These are phyloP conservation scores for Cenococcum geophilum DNA, from an alignment of 495 filamentous ascomycete genomes.

Conservation along the genomic window DNA sequence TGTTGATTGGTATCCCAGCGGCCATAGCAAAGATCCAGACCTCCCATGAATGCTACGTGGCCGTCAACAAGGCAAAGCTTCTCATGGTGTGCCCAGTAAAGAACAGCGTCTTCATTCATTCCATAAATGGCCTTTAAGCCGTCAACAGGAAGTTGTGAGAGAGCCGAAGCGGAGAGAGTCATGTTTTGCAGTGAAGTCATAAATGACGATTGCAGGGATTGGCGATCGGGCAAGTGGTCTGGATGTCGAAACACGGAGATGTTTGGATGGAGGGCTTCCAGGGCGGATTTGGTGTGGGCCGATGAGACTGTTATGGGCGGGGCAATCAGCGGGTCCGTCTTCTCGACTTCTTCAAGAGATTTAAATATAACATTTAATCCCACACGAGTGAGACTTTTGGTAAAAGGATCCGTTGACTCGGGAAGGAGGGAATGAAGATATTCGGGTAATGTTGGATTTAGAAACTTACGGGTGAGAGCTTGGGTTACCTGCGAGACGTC, in stretches of 20 bases:
- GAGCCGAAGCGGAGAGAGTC: constrained; percentile 46
- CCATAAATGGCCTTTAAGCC: constrained; percentile 74
- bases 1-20: constrained; percentile 60
- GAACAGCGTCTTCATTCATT: constrained; percentile 66
- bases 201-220: constrained; percentile 49
- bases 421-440: constrained; percentile 44
- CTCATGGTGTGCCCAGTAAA: constrained; percentile 97
- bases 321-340: constrained; percentile 42
- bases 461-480: constrained; percentile 72
- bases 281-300: constrained; percentile 72
- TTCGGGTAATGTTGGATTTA: constrained; percentile 40
- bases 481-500: constrained; percentile 43
- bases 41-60: constrained; percentile 83
- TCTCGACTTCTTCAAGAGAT: constrained; percentile 43
- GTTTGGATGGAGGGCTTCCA: constrained; percentile 76
- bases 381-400: constrained; percentile 32
- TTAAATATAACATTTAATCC: constrained; percentile 43
- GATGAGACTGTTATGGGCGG: constrained; percentile 62
- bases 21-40: constrained; percentile 62
- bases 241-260: constrained; percentile 90
- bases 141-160: constrained; percentile 57
- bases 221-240: constrained; percentile 73
- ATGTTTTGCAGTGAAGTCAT: constrained; percentile 48
- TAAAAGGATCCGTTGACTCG: constrained; percentile 36
- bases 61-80: constrained; percentile 85